Evolutionary conservation across 208 protist genomes (phyloP).

Genomic region (Wallacemonas sp.): DNA sequence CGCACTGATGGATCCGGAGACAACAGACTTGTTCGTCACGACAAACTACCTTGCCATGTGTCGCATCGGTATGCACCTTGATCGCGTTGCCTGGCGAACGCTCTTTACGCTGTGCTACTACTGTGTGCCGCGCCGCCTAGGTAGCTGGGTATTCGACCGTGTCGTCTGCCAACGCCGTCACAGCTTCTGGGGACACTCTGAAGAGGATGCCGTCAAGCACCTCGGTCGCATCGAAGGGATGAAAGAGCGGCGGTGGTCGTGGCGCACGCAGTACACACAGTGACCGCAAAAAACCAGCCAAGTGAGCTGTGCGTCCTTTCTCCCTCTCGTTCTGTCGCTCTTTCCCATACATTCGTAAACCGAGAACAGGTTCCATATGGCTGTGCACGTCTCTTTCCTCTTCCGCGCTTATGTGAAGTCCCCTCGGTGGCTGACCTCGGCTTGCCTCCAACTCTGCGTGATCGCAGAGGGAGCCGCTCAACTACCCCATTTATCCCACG

Average conservation of each 20-base stretch:
- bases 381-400: slow-evolving; percentile 8
- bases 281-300: background rate
- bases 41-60: slow-evolving; percentile 70
- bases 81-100: slow-evolving; percentile 43
- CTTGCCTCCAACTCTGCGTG: no score
- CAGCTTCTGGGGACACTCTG: slow-evolving; percentile 73
- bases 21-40: slow-evolving; percentile 71
- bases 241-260: slow-evolving; percentile 75
- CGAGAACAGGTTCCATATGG: no score
- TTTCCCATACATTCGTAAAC: no score
- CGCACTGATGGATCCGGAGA: slow-evolving; percentile 14
- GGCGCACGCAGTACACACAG: slow-evolving; percentile 19
- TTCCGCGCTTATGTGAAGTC: slow-evolving; percentile 7
- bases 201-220: slow-evolving; percentile 61
- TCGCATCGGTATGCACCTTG: slow-evolving; percentile 79
- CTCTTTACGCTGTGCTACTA: slow-evolving; percentile 46
- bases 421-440: no score
- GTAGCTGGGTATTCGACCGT: slow-evolving; percentile 55
- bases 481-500: no score
- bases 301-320: background rate
- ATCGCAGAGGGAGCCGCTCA: no score
- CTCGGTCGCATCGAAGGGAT: slow-evolving; percentile 59
- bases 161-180: slow-evolving; percentile 40
- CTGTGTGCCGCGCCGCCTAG: slow-evolving; percentile 37
- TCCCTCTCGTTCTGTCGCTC: background rate